Base-by-base conservation (phyloP, 768 basidiomycete genomes). In the Punctularia strigosozonata region DNA sequence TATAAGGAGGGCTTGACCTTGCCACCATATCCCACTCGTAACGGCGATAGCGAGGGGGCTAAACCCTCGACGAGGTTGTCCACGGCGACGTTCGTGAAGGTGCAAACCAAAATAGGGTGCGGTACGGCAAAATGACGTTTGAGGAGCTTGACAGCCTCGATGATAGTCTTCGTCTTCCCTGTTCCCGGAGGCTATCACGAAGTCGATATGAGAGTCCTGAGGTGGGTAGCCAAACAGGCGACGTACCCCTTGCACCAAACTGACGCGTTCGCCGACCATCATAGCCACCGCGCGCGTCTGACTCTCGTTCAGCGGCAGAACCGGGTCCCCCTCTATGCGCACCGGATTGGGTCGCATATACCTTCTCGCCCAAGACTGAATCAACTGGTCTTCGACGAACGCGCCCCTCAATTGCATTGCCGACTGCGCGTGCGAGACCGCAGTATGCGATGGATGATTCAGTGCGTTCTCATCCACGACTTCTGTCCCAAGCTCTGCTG, bases 41-140 rank as follows among this genome's bases (percentile, higher is more conserved):
- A 59, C 2, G 90, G 80, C 33, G 92, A 56, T 3, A 75, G 73
- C 1, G 69, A 63, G 5, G 60, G 56, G 6, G 65, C 66, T 19
- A 91, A 65, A 0, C 84, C 84, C 51, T 82, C 78, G 25, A 91
- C 75, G 6, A 95, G 75, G 47, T 92, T 87, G 53, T 95, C 90
- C 15, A 92, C 88, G 0, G 92, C 90, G 15, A 77, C 85, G 48
- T 95, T 92, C 28, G 92, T 95, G 53, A 86, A 94, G 0, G 91
- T 91, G 55, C 86, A 87, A n/a, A 94, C 81, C 12, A 97, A 71
- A 28, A 94, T 65, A 1, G 89, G 89, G 25, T 83, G 73, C 4
- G 84, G 74, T 7, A 92, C 77, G 55, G 81, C 68, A 54, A 91
- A 97, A 51, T 88, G 75, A 36, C 78, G 77, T 68, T 91, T 91